Evolutionary conservation across 2,329 filamentous ascomycete genomes (phyloP).

Genomic region (Pseudomassariella vexata): DNA sequence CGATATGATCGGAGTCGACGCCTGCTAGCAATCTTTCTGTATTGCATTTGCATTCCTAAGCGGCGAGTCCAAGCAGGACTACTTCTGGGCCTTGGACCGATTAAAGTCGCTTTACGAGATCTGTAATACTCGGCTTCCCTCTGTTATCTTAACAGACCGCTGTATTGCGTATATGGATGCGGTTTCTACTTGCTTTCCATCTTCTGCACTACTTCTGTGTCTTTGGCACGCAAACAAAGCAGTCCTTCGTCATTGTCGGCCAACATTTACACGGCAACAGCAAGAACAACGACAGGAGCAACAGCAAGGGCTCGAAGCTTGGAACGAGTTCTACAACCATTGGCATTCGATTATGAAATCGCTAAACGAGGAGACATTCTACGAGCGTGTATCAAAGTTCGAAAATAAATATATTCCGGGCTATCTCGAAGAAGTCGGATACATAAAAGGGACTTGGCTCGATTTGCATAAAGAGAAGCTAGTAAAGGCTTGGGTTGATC

Average conservation of each 20-base stretch:
- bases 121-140: conserved; percentile 8
- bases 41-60: conserved; percentile 17
- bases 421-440: conserved; percentile 12
- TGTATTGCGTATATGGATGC: conserved; percentile 14
- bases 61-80: conserved; percentile 13
- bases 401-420: conserved; percentile 10
- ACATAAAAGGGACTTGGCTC: conserved; percentile 14
- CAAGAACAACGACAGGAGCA: too few species aligned
- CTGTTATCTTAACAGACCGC: conserved; percentile 16
- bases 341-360: conserved; percentile 14
- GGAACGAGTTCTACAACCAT: conserved; percentile 12
- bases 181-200: conserved; percentile 8
- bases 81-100: conserved; percentile 13
- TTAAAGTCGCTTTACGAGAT: conserved; percentile 13
- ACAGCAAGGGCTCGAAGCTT: too few species aligned
- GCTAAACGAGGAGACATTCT: conserved; percentile 8
- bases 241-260: too few species aligned
- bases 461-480: conserved; percentile 15
- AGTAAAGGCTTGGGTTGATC: conserved; percentile 15
- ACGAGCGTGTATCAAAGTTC: conserved; percentile 11
- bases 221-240: too few species aligned
- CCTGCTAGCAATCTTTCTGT: conserved; percentile 14
- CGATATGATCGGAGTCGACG: conserved; percentile 15
- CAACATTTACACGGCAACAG: too few species aligned
- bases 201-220: conserved; percentile 8